These are phyloP conservation scores for Salix udensis DNA, from an alignment of 345 rosid genomes.

Conservation along the genomic window DNA sequence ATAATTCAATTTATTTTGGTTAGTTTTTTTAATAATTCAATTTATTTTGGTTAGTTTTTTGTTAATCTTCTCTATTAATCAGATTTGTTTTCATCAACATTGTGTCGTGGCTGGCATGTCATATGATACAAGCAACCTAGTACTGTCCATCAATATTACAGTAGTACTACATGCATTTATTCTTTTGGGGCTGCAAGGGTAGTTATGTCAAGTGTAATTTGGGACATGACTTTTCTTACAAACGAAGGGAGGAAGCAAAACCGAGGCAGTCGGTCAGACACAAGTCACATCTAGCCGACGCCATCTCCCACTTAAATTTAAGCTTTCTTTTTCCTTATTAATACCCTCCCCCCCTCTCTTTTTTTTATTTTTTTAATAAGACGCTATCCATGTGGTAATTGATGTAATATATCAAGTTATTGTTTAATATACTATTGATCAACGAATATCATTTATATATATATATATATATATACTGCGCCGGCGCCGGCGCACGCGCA, in stretches of 20 bases:
- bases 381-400: too few species aligned
- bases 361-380: too few species aligned
- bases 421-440: not conserved
- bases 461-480: too few species aligned
- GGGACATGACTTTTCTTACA: not conserved
- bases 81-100: not conserved
- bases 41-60: too few species aligned
- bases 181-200: not conserved
- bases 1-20: too few species aligned
- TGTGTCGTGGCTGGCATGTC: not conserved
- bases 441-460: not conserved
- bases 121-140: not conserved
- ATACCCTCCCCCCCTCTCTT: not conserved
- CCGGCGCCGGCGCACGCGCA: too few species aligned
- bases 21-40: too few species aligned
- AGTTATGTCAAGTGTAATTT: not conserved
- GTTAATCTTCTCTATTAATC: too few species aligned
- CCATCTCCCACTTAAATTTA: constrained; percentile 3
- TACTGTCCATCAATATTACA: not conserved
- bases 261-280: constrained; percentile 25
- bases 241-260: constrained; percentile 15
- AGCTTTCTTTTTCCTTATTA: not conserved
- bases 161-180: not conserved
- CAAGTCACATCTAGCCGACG: constrained; percentile 31
- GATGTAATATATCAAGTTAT: too few species aligned